Base-by-base conservation (phyloP, 345 rosid species). In the Cardamine chenopodiifolia region DNA sequence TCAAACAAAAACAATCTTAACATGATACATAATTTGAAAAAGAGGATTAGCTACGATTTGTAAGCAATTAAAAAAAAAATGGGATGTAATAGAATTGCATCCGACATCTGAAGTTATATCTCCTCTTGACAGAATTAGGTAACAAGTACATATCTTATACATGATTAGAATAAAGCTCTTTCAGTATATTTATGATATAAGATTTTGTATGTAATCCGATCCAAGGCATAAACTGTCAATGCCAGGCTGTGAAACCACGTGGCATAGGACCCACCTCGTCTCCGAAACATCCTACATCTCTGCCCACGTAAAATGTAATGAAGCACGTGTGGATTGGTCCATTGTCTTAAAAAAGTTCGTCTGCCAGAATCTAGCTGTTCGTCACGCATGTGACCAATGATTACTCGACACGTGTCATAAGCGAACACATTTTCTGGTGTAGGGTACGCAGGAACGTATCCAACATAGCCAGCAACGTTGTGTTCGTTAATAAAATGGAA, bases 311-410 rank as follows among this genome's bases (percentile, higher is more conserved):
- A 69, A 70, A 58, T 52, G 64, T 68, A 76, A 52, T 52, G 2
- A 22, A 69, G 22, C 70, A 75, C 63, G 70, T 75, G 74, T 14
- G 68, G 69, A 69, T 68, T 19, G 63, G 62, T 68, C 79, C 68
- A 73, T 75, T 50, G 14, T 4, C 31, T 54, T 12, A 44, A 64
- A 73, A 35, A 65, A 34, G 35, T 29, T 68, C 68, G 11, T 20
- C 57, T 61, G 63, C 70, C 29, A 68, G 57, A 71, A 82, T 71
- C 70, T 19, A 58, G 77, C 71, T 80, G 72, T 67, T 47, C 40
- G 34, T 62, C 71, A 12, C 0, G 23, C 31, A 29, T 75, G 63
- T 62, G 37, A 1, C 75, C 28, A 79, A 71, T 79, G 29, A 19
- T 0, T 11, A 42, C 14, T 0, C 8, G 39, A 60, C 83, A 77